Evolutionary conservation across 129 eudicot species (phyloP).

Genomic region (Sambucus nigra): DNA sequence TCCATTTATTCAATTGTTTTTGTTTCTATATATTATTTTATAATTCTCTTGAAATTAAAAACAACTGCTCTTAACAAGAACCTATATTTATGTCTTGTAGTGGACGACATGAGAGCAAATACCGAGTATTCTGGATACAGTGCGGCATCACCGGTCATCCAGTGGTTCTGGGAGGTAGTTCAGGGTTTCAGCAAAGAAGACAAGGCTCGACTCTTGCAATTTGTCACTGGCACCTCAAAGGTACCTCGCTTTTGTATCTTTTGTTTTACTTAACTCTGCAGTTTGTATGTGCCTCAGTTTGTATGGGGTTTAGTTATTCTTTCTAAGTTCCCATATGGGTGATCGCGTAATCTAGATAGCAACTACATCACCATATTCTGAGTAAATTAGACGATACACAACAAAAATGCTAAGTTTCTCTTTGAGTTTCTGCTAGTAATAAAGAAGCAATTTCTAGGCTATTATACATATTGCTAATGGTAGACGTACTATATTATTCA

Average conservation of each 20-base stretch:
- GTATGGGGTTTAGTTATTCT: too few species aligned
- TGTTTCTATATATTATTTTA: neutral
- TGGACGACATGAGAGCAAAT: conserved; percentile 95
- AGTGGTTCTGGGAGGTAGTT: conserved; percentile 99
- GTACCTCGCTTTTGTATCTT: conserved; percentile 21
- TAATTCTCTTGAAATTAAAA: neutral
- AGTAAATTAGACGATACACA: too few species aligned
- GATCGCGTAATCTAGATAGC: too few species aligned
- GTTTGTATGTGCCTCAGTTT: too few species aligned
- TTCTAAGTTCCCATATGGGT: neutral
- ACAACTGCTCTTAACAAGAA: neutral
- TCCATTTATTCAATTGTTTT: neutral
- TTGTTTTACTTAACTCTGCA: neutral
- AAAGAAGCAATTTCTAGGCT: too few species aligned
- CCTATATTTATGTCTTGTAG: conserved; percentile 25
- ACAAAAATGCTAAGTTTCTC: too few species aligned
- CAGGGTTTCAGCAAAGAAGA: conserved; percentile 97
- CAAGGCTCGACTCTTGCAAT: conserved; percentile 93
- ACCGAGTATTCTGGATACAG: conserved; percentile 96
- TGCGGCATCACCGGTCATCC: conserved; percentile 86
- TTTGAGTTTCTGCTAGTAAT: too few species aligned
- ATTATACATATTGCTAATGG: too few species aligned
- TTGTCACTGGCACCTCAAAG: conserved; percentile 99
- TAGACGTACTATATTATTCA: too few species aligned
- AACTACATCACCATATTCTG: too few species aligned